Evolutionary conservation across 2,329 filamentous ascomycete species (phyloP).

Genomic region (Botrytis paeoniae): DNA sequence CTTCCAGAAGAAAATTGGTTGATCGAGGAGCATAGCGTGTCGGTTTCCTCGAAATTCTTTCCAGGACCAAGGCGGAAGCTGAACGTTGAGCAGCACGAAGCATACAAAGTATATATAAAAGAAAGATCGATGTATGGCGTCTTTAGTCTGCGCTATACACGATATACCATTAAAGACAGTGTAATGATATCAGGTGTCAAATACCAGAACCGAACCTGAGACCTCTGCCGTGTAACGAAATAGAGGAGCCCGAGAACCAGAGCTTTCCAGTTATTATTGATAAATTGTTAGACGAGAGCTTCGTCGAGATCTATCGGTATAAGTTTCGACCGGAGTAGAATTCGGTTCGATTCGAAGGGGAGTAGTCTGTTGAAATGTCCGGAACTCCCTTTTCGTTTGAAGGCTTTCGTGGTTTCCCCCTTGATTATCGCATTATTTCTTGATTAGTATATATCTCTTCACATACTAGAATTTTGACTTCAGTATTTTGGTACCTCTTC

Average conservation of each 20-base stretch:
- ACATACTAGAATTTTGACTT: neutral
- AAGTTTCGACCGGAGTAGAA: rapidly evolving
- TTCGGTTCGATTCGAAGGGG: neutral
- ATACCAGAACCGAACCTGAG: neutral
- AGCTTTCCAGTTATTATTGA: neutral
- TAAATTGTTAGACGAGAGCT: rapidly evolving
- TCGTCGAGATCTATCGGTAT: neutral
- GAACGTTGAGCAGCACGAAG: no score
- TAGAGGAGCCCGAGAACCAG: neutral
- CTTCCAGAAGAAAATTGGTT: rapidly evolving
- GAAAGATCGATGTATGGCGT: rapidly evolving
- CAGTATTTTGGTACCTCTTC: no score
- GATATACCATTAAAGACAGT: rapidly evolving
- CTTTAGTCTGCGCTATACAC: rapidly evolving
- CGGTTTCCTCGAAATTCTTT: neutral
- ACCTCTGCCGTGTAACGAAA: rapidly evolving
- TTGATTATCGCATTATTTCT: neutral
- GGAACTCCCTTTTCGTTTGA: neutral
- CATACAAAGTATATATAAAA: neutral
- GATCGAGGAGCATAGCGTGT: neutral
- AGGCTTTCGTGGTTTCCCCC: neutral
- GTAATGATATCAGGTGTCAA: rapidly evolving
- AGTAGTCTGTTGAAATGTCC: neutral
- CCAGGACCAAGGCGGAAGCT: neutral
- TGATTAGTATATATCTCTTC: neutral